These are phyloP conservation scores for Prosopis cineraria DNA, from an alignment of 306 rosid species.

Conservation along the genomic window DNA sequence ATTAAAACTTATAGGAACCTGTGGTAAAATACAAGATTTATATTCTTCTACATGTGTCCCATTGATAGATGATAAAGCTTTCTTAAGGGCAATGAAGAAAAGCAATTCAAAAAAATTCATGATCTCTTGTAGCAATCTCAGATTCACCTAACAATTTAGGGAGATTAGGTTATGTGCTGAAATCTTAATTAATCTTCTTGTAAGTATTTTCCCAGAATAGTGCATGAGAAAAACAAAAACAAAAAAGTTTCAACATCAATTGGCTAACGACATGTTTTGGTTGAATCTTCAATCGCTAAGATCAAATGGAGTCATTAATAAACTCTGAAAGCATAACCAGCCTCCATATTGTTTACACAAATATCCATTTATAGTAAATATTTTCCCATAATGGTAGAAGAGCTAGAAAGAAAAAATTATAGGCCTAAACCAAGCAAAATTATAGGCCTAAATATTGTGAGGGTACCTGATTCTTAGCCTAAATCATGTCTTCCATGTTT, in stretches of 20 bases:
- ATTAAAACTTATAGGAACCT: background rate
- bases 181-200: too few species aligned
- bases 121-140: background rate
- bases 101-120: background rate
- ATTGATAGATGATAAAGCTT: background rate
- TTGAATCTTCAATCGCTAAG: background rate
- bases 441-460: too few species aligned
- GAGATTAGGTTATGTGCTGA: background rate
- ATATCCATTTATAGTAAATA: background rate
- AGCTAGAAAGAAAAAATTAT: background rate
- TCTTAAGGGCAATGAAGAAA: background rate
- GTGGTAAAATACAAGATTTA: background rate
- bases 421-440: background rate
- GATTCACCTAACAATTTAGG: background rate
- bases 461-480: too few species aligned
- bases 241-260: background rate
- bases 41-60: background rate
- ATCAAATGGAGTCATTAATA: background rate
- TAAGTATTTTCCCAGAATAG: background rate
- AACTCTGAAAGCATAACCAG: background rate
- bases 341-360: background rate
- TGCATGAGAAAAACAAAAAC: background rate
- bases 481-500: too few species aligned
- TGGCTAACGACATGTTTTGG: background rate
- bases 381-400: background rate